Base-by-base conservation (phyloP, 306 rosid genomes). In the Pyrus pyrifolia region DNA sequence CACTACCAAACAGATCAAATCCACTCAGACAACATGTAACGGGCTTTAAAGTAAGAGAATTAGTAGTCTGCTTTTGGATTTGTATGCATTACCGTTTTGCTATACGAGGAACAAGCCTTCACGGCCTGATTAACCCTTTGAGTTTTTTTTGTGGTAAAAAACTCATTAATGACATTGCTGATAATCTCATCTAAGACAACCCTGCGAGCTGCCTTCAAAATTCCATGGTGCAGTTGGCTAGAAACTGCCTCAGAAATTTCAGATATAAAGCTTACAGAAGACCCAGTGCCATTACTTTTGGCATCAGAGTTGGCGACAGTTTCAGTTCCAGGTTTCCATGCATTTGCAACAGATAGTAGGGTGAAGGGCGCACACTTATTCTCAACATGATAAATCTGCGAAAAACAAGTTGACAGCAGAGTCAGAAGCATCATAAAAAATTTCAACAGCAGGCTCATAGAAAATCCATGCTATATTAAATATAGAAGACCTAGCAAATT, bases 111-210 rank as follows among this genome's bases (percentile, higher is more conserved):
- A 82, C 74, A 77, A 79, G 84, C 46, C 76, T 71, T 84, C 76
- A 83, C 69, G 76, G 71, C 73, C 72, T 64, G 87, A 55, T 79
- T 82, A 68, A 86, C 64, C 78, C 82, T 89, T 78, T 70, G 78
- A 64, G 30, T 61, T 82, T 92, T 95, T 85, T 74, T 90, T 65
- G 81, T 79, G 29, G 82, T 74, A 79, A 87, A 78, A 87, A 89
- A 90, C 60, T 91, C 92, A 67, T 87, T 88, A 83, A 95, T 92
- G 64, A 86, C 76, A 78, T 73, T 86, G 62, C 97, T 85, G 75
- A 95, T 88, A 74, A 95, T 90, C 65, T 94, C 99, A 85, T 95
- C 99, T 18, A 95, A 82, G 83, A 95, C 79, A 81, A 87, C 96
- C 78, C 90, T 92, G 52, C 93, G 99, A 77, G 97, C 90, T 18